Base-by-base conservation (phyloP, 371 early-diverging fungal genomes). In the Batkoa obscura region DNA sequence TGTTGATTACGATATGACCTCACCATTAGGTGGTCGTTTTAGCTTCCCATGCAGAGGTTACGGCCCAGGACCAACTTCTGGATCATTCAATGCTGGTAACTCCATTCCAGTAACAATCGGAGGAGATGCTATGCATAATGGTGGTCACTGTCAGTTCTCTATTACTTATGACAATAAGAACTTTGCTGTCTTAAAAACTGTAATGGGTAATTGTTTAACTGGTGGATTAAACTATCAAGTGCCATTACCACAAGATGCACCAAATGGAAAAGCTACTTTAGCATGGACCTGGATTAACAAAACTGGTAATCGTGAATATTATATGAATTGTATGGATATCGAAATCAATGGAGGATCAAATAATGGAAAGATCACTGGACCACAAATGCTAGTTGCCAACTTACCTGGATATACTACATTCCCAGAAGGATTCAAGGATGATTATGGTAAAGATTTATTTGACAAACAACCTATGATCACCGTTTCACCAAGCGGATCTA, bases 311-410 rank as follows among this genome's bases (percentile, higher is more conserved):
- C 75, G 79, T 53, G 82, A 79, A 66, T 71, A 70, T 54, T 83
- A 83, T 72, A 73, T 72, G 66, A 75, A 74, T 70, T 80, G 82
- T 55, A 72, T 74, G 13, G 82, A 81, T 43, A 67, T 80, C 30
- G 60, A 58, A 15, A 72, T 82, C 50, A 10, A 64, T 38, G 55
- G 35, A 9, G 37, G 49, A 6, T 51, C 67, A 9, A 46, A 60
- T 12, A 63, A 67, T 46, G 64, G 70, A 0, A 41, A 58, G 9
- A 54, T 75, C 39, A 58, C 67, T 1, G 81, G 79, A 6, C 69
- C 71, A 2, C 60, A 69, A 48, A 59, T 78, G 59, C 54, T 77
- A 23, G 50, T 50, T 1, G 72, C 71, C 4, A 68, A 75, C 58
- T 15, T 58, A 2, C 58, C 58, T 10, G 58, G 58, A 8, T 31